These are phyloP conservation scores for Russula brevipes DNA, from an alignment of 768 basidiomycete genomes.

Conservation along the genomic window DNA sequence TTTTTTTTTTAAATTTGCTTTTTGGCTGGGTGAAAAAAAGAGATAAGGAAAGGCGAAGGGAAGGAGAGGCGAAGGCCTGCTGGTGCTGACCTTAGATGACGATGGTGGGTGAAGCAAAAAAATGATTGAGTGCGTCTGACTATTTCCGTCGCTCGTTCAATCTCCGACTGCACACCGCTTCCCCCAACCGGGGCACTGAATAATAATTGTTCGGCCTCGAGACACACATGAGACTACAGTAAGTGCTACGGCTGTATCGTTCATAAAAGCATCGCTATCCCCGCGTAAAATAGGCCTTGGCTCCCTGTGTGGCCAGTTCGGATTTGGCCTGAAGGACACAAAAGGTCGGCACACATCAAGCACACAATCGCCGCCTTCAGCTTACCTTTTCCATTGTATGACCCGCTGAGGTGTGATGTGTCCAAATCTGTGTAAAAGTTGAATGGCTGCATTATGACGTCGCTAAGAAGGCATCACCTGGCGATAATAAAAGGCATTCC, in stretches of 20 bases:
- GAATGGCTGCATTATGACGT: constrained; percentile 11
- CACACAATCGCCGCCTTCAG: not conserved
- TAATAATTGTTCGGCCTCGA: not conserved
- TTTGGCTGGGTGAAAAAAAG: constrained; percentile 34
- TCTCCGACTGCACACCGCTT: constrained; percentile 36
- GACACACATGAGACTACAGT: not conserved
- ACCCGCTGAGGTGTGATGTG: constrained; percentile 74
- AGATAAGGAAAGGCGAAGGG: constrained; percentile 20
- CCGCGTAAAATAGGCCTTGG: constrained; percentile 83
- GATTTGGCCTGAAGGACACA: constrained; percentile 58
- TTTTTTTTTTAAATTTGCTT: constrained; percentile 60
- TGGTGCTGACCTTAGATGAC: constrained; percentile 53
- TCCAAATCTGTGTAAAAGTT: constrained; percentile 54
- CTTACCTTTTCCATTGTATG: constrained; percentile 81
- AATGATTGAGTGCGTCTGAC: constrained; percentile 25
- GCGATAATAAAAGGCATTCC: constrained; percentile 75
- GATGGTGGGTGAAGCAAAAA: constrained; percentile 56
- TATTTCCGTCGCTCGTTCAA: constrained; percentile 29
- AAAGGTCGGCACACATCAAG: constrained; percentile 15
- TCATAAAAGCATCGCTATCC: constrained; percentile 42
- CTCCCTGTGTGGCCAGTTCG: constrained; percentile 78
- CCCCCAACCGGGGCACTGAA: not conserved
- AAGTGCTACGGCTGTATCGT: constrained; percentile 5
- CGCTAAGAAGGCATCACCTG: constrained; percentile 44
- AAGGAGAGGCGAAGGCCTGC: constrained; percentile 24